Conservation (phyloP, 257 asterid genomes). For the Prunella vulgaris region DNA sequence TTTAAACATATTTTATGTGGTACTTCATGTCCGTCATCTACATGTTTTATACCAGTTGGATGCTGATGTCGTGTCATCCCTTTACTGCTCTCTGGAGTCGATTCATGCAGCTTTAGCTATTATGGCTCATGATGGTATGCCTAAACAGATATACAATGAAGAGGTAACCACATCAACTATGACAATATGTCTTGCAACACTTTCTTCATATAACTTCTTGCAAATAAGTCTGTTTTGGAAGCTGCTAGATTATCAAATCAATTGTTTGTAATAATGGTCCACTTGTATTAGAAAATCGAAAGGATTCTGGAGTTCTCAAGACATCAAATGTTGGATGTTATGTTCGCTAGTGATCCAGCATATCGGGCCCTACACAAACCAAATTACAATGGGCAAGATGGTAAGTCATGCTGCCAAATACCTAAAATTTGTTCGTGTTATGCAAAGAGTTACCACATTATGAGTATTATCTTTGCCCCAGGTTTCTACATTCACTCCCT, state of each 20-base stretch:
- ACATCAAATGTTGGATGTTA: conserved; percentile 84
- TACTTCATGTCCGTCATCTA: not conserved
- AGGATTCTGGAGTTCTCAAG: conserved; percentile 95
- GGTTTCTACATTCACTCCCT: not conserved
- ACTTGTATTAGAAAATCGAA: conserved; percentile 69
- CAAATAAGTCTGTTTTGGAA: conserved; percentile 4
- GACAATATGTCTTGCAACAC: conserved; percentile 13
- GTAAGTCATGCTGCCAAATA: conserved; percentile 35
- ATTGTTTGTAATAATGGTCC: conserved; percentile 29
- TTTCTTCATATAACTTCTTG: conserved; percentile 6
- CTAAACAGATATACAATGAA: conserved; percentile 90
- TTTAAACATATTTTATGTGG: not conserved
- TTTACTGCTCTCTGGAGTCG: conserved; percentile 84
- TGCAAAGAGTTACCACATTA: conserved; percentile 13
- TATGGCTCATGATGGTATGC: conserved; percentile 81
- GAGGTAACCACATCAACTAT: conserved; percentile 50
- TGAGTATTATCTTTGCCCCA: not conserved
- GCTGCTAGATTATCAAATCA: conserved; percentile 12
- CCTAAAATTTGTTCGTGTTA: not conserved
- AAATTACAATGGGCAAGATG: conserved; percentile 58
- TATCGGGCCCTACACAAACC: conserved; percentile 93
- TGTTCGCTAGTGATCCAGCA: conserved; percentile 88
- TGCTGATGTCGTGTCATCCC: conserved; percentile 64
- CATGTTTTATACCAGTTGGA: conserved; percentile 62
- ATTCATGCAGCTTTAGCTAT: conserved; percentile 91